These are phyloP conservation scores for Ophiosphaerella herpotricha DNA, from an alignment of 2,329 filamentous ascomycete species.

Conservation along the genomic window DNA sequence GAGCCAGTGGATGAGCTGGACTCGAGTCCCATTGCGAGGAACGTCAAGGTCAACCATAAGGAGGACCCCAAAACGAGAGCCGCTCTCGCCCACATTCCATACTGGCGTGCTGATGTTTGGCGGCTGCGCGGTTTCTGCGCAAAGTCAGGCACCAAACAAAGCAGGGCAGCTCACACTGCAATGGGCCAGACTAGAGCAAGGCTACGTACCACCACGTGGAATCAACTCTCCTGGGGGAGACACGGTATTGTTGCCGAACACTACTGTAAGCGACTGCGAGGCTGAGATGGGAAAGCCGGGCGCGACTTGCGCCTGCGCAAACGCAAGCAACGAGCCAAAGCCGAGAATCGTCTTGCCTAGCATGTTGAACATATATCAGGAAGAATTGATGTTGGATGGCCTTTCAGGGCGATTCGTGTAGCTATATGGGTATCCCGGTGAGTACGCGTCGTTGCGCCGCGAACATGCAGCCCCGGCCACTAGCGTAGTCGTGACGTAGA, in stretches of 20 bases:
- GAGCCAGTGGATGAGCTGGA: conserved; percentile 41
- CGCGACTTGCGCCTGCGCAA: conserved; percentile 26
- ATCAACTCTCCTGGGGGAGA: conserved; percentile 40
- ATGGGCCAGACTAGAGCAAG: too few relatives aligned
- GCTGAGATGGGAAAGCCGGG: conserved; percentile 37
- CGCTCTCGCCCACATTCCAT: conserved; percentile 14
- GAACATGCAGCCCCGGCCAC: too few relatives aligned
- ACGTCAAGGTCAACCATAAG: conserved; percentile 42
- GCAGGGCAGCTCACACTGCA: too few relatives aligned
- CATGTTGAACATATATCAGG: conserved; percentile 9
- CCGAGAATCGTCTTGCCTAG: conserved; percentile 16
- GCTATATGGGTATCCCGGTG: too few relatives aligned
- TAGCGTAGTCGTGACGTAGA: too few relatives aligned
- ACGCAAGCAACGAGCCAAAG: conserved; percentile 15
- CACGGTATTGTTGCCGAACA: conserved; percentile 39
- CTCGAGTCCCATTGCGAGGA: conserved; percentile 35
- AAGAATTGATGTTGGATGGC: background rate
- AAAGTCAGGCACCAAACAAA: background rate
- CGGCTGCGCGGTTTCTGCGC: conserved; percentile 30
- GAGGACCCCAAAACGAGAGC: conserved; percentile 22
- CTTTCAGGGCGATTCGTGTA: background rate
- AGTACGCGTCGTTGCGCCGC: too few relatives aligned
- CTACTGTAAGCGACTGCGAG: conserved; percentile 23
- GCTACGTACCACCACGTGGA: conserved; percentile 33
- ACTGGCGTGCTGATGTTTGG: conserved; percentile 29